A percentile compares a stretch with the other conserved stretches of the same genome.
Evolutionary conservation across 768 basidiomycete genomes (phyloP).

Genomic region (Termitomyces sp.): DNA sequence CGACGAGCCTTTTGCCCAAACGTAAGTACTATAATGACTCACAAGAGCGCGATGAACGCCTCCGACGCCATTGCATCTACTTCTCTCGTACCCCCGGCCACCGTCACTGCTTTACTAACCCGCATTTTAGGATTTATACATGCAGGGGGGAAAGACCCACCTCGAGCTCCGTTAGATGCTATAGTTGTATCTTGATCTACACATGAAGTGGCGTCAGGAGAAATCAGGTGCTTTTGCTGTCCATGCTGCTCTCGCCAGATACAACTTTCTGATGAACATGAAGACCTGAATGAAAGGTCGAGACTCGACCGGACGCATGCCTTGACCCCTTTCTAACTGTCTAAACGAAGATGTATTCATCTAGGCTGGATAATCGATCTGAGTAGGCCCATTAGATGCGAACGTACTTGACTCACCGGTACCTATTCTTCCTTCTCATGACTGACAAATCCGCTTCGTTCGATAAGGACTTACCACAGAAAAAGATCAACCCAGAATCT

Average conservation of each 20-base stretch:
- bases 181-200: neutral
- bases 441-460: neutral
- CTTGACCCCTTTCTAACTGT: neutral
- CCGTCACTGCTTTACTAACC: neutral
- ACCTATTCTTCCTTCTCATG: neutral
- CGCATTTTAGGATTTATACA: neutral
- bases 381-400: neutral
- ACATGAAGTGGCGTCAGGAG: constrained; percentile 8
- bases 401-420: too few relatives aligned
- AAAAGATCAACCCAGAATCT: neutral
- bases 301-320: neutral
- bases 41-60: neutral
- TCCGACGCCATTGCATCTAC: neutral
- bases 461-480: neutral
- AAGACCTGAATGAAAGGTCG: neutral
- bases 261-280: neutral
- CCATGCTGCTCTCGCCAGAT: neutral
- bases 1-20: neutral
- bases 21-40: too few relatives aligned
- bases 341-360: neutral
- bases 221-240: neutral
- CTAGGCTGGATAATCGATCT: neutral
- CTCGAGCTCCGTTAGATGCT: neutral
- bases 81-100: neutral
- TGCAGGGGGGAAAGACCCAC: neutral